phyloP scores from a whole-genome alignment of 2,329 filamentous ascomycete genomes.

The Fusarium sp. region DNA sequence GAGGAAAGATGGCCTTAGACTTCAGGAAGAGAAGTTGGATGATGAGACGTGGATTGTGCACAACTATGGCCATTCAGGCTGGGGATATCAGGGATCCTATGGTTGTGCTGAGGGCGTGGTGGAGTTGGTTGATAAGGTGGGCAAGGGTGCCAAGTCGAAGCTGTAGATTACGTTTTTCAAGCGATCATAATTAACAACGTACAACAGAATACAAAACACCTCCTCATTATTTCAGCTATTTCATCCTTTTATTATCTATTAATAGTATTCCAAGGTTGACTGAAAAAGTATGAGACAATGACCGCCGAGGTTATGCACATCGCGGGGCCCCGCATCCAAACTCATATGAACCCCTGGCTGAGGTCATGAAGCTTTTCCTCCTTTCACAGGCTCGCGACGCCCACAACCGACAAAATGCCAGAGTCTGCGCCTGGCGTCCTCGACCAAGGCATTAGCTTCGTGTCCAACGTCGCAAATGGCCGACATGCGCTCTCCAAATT shows the following conservation, averaged over 20 bases:
- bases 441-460: slow-evolving; percentile 52
- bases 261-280: neutral
- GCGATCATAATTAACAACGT: neutral
- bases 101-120: slow-evolving; percentile 79
- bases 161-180: slow-evolving; percentile 38
- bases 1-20: slow-evolving; percentile 78
- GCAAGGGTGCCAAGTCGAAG: slow-evolving; percentile 48
- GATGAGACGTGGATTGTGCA: slow-evolving; percentile 79
- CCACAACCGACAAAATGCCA: slow-evolving; percentile 48
- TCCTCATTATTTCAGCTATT: neutral
- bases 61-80: slow-evolving; percentile 85
- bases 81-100: slow-evolving; percentile 81
- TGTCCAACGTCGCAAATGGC: slow-evolving; percentile 63
- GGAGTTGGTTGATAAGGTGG: slow-evolving; percentile 76
- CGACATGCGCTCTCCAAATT: slow-evolving; percentile 65
- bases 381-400: slow-evolving; percentile 27
- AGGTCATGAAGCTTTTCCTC: slow-evolving; percentile 30
- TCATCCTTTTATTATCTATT: no score
- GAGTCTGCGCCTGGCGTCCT: slow-evolving; percentile 44
- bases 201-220: neutral
- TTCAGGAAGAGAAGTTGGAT: slow-evolving; percentile 72
- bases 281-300: neutral
- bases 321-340: slow-evolving; percentile 42
- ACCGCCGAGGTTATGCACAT: slow-evolving; percentile 46
- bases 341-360: slow-evolving; percentile 33